Percentiles rank a stretch among this genome's conserved stretches.
Evolutionary conservation across 257 asterid species (phyloP).

Genomic region (Verbascum thapsus): DNA sequence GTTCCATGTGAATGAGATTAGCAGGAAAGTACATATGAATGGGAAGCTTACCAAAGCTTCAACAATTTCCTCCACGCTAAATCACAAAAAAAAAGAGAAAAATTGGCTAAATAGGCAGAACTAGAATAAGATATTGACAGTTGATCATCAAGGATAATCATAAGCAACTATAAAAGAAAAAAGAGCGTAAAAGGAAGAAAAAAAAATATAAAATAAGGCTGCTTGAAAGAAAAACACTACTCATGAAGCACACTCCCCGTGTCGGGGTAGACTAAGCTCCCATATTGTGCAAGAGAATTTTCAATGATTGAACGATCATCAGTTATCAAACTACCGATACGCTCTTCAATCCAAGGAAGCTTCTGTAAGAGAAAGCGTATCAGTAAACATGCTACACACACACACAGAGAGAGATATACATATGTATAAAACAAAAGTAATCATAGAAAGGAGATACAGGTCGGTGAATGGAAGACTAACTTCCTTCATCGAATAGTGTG

Average conservation of each 20-base stretch:
- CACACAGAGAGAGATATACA: too few species aligned
- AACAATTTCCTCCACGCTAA: constrained; percentile 88
- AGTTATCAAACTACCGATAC: constrained; percentile 80
- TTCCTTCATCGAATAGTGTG: constrained; percentile 79
- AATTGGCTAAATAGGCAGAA: constrained; percentile 13
- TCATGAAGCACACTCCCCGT: constrained; percentile 61
- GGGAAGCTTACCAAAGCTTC: constrained; percentile 73
- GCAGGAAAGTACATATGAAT: constrained; percentile 2
- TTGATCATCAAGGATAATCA: not conserved
- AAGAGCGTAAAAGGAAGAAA: not conserved
- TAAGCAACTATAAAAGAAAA: not conserved
- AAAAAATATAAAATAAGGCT: not conserved
- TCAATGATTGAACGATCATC: constrained; percentile 85
- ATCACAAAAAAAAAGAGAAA: constrained; percentile 64
- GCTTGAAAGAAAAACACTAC: constrained; percentile 47
- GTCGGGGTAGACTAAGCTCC: constrained; percentile 87
- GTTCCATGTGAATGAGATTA: too few species aligned
- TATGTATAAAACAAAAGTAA: not conserved
- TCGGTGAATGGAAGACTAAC: constrained; percentile 43
- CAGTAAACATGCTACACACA: constrained; percentile 9
- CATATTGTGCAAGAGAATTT: constrained; percentile 84
- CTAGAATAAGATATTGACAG: not conserved
- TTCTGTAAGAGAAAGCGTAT: constrained; percentile 51
- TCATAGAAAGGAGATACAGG: constrained; percentile 9
- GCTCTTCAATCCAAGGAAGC: constrained; percentile 93